Evolutionary conservation across 1,284 basidiomycete species (phyloP).

Genomic region (Fomitopsis betulina): DNA sequence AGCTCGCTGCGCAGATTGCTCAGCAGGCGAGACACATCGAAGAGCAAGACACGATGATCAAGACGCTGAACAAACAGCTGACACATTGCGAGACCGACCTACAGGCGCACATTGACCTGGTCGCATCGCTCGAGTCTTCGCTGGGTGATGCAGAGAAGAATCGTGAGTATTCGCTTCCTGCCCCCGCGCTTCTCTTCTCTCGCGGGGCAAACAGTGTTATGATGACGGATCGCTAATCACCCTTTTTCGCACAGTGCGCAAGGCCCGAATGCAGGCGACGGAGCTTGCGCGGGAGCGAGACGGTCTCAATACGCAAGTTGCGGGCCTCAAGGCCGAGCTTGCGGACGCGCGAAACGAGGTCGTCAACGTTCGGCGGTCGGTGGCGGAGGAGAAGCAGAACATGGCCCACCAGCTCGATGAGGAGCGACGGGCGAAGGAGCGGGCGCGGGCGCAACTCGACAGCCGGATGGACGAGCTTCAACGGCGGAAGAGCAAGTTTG

Average conservation of each 20-base stretch:
- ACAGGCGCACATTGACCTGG: slow-evolving; percentile 89
- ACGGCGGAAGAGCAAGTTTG: slow-evolving; percentile 82
- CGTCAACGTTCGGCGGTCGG: slow-evolving; percentile 67
- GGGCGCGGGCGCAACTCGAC: slow-evolving; percentile 79
- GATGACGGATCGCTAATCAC: slow-evolving; percentile 15
- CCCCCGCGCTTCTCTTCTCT: slow-evolving; percentile 2
- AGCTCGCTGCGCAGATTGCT: slow-evolving; percentile 56
- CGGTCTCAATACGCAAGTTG: slow-evolving; percentile 58
- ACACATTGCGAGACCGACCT: slow-evolving; percentile 88
- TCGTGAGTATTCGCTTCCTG: slow-evolving; percentile 45
- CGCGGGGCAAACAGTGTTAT: slow-evolving; percentile 9
- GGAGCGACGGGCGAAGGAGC: slow-evolving; percentile 79
- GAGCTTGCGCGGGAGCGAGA: slow-evolving; percentile 84
- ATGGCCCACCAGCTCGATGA: slow-evolving; percentile 77
- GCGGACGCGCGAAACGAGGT: slow-evolving; percentile 75
- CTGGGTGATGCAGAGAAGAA: slow-evolving; percentile 89
- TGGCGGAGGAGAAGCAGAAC: slow-evolving; percentile 82
- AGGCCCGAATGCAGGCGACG: slow-evolving; percentile 85
- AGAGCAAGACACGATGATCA: slow-evolving; percentile 87
- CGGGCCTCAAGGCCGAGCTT: slow-evolving; percentile 64
- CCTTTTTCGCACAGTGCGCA: slow-evolving; percentile 57
- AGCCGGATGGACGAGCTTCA: slow-evolving; percentile 79
- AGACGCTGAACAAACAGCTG: slow-evolving; percentile 88
- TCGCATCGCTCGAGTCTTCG: slow-evolving; percentile 76
- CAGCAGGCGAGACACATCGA: slow-evolving; percentile 73